Conservation (phyloP, 768 basidiomycete genomes). For the Daedaleopsis nitida region DNA sequence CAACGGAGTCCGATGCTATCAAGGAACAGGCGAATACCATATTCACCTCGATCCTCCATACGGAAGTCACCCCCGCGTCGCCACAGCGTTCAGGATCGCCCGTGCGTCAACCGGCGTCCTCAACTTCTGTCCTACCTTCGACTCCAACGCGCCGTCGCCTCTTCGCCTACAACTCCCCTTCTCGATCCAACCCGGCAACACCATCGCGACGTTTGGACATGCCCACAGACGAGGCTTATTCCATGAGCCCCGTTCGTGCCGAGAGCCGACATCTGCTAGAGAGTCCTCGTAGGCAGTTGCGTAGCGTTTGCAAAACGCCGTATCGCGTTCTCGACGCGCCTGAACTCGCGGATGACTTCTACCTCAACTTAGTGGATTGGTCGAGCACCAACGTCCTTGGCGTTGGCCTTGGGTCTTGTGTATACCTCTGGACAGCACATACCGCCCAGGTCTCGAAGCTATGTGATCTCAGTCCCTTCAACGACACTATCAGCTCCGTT, state of each 20-base stretch:
- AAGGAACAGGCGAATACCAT: slow-evolving; percentile 83
- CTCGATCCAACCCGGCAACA: slow-evolving; percentile 49
- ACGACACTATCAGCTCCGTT: slow-evolving; percentile 82
- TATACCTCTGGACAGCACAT: slow-evolving; percentile 97
- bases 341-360: slow-evolving; percentile 97
- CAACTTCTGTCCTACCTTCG: slow-evolving; percentile 36
- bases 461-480: slow-evolving; percentile 69
- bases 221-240: slow-evolving; percentile 86
- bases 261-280: slow-evolving; percentile 82
- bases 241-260: slow-evolving; percentile 85
- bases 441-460: slow-evolving; percentile 91
- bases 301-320: slow-evolving; percentile 90
- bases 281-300: slow-evolving; percentile 77
- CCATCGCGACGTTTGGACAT: slow-evolving; percentile 72
- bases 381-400: slow-evolving; percentile 92
- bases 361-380: slow-evolving; percentile 98
- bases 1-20: slow-evolving; percentile 46
- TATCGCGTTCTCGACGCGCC: slow-evolving; percentile 97
- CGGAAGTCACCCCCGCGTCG: slow-evolving; percentile 75
- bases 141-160: slow-evolving; percentile 58
- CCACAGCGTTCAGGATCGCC: slow-evolving; percentile 65
- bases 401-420: slow-evolving; percentile 88
- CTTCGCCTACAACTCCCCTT: slow-evolving; percentile 69
- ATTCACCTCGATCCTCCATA: slow-evolving; percentile 75
- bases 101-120: slow-evolving; percentile 31